A percentile compares a stretch with the other conserved stretches of the same genome.
These are phyloP conservation scores for Solanum medicagineum DNA, from an alignment of 257 asterid genomes.

Conservation along the genomic window DNA sequence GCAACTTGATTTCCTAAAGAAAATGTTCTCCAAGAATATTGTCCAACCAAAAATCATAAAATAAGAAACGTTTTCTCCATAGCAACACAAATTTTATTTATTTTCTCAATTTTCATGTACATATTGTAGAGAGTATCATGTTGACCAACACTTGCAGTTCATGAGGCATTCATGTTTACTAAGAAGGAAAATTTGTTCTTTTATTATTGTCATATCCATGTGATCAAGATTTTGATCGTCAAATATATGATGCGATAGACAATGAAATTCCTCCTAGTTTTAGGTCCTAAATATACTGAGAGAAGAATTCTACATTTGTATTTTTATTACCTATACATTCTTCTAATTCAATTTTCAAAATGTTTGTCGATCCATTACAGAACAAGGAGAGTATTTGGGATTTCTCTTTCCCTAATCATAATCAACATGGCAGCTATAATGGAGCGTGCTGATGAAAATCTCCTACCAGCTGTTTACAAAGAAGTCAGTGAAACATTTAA, in stretches of 20 bases:
- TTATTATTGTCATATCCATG: background rate
- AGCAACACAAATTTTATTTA: background rate
- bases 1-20: no score
- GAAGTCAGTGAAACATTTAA: constrained; percentile 93
- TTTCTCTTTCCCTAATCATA: constrained; percentile 69
- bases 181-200: background rate
- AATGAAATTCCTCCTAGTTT: background rate
- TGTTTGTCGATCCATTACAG: constrained; percentile 20
- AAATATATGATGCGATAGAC: background rate
- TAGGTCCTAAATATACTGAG: background rate
- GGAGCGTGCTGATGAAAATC: constrained; percentile 99
- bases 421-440: constrained; percentile 96
- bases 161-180: background rate
- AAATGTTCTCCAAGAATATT: no score
- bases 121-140: background rate
- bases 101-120: background rate
- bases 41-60: no score
- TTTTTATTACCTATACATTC: background rate
- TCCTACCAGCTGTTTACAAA: constrained; percentile 94
- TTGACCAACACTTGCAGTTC: background rate
- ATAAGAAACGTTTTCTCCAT: no score
- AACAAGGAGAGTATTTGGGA: constrained; percentile 47
- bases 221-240: background rate
- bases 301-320: background rate
- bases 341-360: background rate